These are phyloP conservation scores for Paramecium caudatum DNA, from an alignment of 73 alveolate species.

Conservation along the genomic window DNA sequence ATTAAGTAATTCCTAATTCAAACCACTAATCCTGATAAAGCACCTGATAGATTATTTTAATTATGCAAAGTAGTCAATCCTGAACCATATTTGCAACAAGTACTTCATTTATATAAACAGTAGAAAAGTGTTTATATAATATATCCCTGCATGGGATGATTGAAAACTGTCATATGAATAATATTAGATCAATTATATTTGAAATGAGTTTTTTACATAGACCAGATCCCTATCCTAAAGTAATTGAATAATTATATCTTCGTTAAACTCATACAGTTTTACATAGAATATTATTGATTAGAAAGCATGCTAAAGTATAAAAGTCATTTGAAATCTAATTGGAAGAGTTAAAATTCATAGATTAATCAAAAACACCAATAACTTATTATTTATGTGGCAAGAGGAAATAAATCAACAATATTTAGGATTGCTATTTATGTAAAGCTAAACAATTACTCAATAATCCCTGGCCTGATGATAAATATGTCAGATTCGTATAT, in stretches of 20 bases:
- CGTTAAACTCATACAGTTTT: neutral
- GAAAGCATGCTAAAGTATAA: neutral
- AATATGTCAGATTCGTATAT: neutral
- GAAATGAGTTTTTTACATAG: slow-evolving; percentile 49
- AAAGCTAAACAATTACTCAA: neutral
- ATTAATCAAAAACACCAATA: neutral
- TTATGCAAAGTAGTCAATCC: neutral
- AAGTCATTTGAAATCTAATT: neutral
- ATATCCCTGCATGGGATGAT: slow-evolving; percentile 6
- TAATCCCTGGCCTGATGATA: slow-evolving; percentile 17
- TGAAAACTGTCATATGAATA: slow-evolving; percentile 13
- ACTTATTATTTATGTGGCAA: slow-evolving; percentile 10
- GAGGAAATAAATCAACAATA: neutral
- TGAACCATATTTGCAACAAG: neutral
- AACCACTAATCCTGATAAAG: slow-evolving; percentile 16
- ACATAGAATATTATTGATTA: neutral
- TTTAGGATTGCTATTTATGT: neutral
- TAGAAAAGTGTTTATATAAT: slow-evolving; percentile 27
- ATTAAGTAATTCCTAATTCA: neutral
- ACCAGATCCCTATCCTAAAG: neutral
- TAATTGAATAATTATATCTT: neutral
- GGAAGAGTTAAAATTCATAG: neutral
- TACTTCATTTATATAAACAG: neutral
- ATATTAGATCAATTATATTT: neutral
- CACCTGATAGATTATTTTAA: neutral